Base-by-base conservation (phyloP, 192 early-diverging fungal genomes). In the Rhizophlyctis rosea region DNA sequence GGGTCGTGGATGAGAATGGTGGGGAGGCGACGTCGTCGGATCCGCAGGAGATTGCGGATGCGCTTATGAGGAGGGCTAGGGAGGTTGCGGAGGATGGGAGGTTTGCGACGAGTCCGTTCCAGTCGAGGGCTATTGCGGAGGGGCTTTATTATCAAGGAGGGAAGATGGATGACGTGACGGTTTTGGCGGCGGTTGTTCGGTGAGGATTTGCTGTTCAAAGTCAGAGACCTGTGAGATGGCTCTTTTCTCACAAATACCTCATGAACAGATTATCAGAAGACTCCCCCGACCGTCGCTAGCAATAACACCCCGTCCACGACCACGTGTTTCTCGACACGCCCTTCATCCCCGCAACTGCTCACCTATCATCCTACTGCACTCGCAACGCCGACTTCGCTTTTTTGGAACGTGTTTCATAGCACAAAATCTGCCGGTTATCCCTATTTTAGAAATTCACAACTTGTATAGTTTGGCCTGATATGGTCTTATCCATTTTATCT, bases 81-180 rank as follows among this genome's bases (percentile, higher is more conserved):
- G 75, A 77, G 34, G 87, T 91, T 3, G 87, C 87, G 67, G 89
- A 94, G 74, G 93, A 98, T 59, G 70, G 80, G 30, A 75, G 88
- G 48, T 86, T 83, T 61, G 72, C 84, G 4, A 74, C 82, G 30
- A 89, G 87, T 60, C 96, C 96, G 3, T 98, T 98, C 80, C 91
- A 96, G 76, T 84, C 80, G 57, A 84, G 92, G 21, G 96, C 96
- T 1, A 89, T 94, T 68, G 86, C 94, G 64, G 96, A 98, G 75
- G 96, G 94, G 14, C 76, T 93, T 29, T 91, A 91, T 70, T 92
- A 89, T 72, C 86, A 92, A 73, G 96, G 96, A 36, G 96, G 96
- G 44, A 98, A 98, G 65, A 75, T 82, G 62, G 96, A 98, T 74
- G 96, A 98, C 74, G 92, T 96, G 57, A 92, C 90, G 21, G 91